Evolutionary conservation across 257 asterid species (phyloP).

Genomic region (Fraxinus pennsylvanica): DNA sequence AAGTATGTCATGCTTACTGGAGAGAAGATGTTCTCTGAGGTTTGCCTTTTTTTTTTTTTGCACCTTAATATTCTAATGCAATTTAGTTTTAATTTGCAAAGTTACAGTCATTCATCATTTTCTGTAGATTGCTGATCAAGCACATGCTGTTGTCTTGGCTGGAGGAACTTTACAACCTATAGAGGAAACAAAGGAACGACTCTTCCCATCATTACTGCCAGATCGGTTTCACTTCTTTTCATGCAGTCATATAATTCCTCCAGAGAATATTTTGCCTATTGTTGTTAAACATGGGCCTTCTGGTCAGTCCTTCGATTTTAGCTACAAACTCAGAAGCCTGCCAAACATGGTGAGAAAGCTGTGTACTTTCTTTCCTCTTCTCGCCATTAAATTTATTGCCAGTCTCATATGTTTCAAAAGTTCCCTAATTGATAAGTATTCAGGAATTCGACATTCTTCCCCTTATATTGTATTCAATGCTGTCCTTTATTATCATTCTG

Average conservation of each 20-base stretch:
- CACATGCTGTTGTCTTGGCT: slow-evolving; percentile 87
- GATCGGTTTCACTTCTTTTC: slow-evolving; percentile 73
- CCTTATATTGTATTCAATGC: not conserved
- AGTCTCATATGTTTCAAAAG: slow-evolving; percentile 4
- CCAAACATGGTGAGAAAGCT: slow-evolving; percentile 62
- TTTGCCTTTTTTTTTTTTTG: slow-evolving; percentile 33
- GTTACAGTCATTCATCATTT: slow-evolving; percentile 2
- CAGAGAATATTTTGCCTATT: slow-evolving; percentile 79
- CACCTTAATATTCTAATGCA: slow-evolving; percentile 8
- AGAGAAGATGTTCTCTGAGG: slow-evolving; percentile 91
- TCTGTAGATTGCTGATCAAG: slow-evolving; percentile 62
- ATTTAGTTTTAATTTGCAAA: not conserved
- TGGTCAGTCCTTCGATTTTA: slow-evolving; percentile 73
- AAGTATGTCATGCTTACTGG: slow-evolving; percentile 97
- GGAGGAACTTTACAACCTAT: slow-evolving; percentile 98
- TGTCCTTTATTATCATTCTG: not conserved
- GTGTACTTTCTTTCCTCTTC: slow-evolving; percentile 18
- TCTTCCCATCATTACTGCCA: slow-evolving; percentile 64
- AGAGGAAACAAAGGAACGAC: slow-evolving; percentile 92
- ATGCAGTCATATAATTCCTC: slow-evolving; percentile 85
- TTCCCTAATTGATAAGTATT: not conserved
- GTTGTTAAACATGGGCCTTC: slow-evolving; percentile 90
- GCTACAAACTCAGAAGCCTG: slow-evolving; percentile 76
- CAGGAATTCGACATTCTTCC: not conserved
- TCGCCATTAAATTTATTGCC: not conserved